Evolutionary conservation across 192 early-diverging fungal species (phyloP), one percentile per base, ranked within the genome.

Genomic region (Umbelopsis sp.): DNA sequence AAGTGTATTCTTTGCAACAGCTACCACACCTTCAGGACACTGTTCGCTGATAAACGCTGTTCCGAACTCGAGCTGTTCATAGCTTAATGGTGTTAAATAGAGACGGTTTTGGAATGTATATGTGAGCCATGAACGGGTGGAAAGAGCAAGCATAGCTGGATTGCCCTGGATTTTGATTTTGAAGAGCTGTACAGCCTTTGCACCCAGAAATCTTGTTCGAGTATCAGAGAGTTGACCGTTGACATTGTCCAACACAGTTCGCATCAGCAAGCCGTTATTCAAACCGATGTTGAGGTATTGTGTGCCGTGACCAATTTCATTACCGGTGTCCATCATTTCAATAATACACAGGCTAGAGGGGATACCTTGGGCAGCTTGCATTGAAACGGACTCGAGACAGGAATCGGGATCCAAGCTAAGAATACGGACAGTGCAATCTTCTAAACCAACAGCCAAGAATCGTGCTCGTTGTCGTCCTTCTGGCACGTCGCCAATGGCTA

Each of bases 391-490:
- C 74, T 97, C 92, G 3, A 95, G 82, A 56, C 93, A 91, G 26
- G 78, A 83, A 32, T 90, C 86, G 7, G 93, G 89, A 51, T 96
- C 95, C 66, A 97, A 82, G 16, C 92, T 89, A 44, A 97, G 78
- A 34, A 98, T 85, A 32, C 98, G 86, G 11, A 99, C 96, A 0
- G 98, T 97, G 70, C 87, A 84, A 77, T 99, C 98, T 56, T 84
- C 90, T 77, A 94, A 97, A 24, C 95, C 98, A 11, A 94, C 94
- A 1, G 98, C 94, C 81, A 94, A 83, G 73, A 96, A 97, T 29
- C 86, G 84, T 38, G 90, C 85, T 20, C 91, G 76, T 45, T 85
- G 86, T 10, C 94, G 85, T 34, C 94, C 94, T 32, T 84, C 83
- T 11, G 94, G 91, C 34, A 97, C 87, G 5, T 89, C 87, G 7